Evolutionary conservation across 1,139 yeast species (phyloP).

Genomic region (Hanseniaspora gamundiae): DNA sequence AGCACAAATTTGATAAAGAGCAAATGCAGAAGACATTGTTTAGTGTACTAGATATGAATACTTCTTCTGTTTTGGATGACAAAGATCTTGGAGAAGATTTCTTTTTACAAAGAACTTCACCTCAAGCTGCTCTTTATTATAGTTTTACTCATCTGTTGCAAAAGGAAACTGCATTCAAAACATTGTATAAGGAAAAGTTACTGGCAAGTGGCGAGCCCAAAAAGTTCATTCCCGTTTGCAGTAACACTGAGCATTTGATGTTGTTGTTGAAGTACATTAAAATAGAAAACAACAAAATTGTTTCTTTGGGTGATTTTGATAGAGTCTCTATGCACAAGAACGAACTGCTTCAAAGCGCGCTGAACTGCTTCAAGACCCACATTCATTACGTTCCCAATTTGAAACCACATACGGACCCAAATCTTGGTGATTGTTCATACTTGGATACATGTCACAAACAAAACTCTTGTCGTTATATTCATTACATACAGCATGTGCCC

Average conservation of each 20-base stretch:
- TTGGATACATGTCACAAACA: conserved; percentile 87
- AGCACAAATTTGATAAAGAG: background rate
- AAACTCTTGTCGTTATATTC: conserved; percentile 67
- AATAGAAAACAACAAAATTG: conserved; percentile 21
- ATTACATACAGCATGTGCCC: conserved; percentile 58
- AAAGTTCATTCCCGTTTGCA: conserved; percentile 45
- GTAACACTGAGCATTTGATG: conserved; percentile 33
- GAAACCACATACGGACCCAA: conserved; percentile 45
- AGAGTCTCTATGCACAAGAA: background rate
- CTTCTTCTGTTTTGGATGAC: no score
- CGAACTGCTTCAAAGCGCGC: conserved; percentile 15
- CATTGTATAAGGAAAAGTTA: conserved; percentile 34
- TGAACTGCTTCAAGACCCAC: conserved; percentile 34
- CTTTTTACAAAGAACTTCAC: background rate
- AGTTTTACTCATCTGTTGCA: conserved; percentile 14
- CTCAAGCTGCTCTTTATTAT: conserved; percentile 4
- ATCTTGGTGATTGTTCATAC: conserved; percentile 87
- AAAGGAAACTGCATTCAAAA: conserved; percentile 16
- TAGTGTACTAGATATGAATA: background rate
- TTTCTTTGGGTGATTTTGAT: background rate
- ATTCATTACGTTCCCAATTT: conserved; percentile 51
- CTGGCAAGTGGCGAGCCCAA: conserved; percentile 26
- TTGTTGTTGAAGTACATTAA: conserved; percentile 14
- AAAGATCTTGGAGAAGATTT: background rate
- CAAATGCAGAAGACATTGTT: background rate